Evolutionary conservation across 192 early-diverging fungal species (phyloP), one percentile per base, ranked within the genome.

Genomic region (Blastocladiella britannica): DNA sequence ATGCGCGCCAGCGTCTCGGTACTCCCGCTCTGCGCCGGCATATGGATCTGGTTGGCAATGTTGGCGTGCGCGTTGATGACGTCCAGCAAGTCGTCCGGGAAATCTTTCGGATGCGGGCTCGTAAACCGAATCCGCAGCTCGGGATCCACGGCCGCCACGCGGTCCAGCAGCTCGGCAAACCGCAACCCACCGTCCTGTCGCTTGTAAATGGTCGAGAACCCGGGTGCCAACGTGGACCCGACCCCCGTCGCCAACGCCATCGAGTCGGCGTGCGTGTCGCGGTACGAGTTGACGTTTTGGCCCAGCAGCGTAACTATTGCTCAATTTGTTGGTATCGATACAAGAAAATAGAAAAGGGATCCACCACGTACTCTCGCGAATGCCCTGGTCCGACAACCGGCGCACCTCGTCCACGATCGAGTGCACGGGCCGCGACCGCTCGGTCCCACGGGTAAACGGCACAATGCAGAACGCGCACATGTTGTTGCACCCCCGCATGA

Each of bases 401-500:
- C 65, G 65, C 26, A 83, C 79, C 53, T 86, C 84, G 27, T 67
- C 63, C 7, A 86, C 67, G 57, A 86, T 80, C 5, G 80, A 79
- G 29, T 81, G 79, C 4, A 86, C 78, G 26, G 74, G 69, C 54
- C 84, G 71, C 63, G 79, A 81, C 53, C 84, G 71, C 60, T 86
- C 84, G 55, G 71, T 83, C 7, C 83, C 83, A 53, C 84, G 71
- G 7, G 84, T 86, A 52, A 83, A 83, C 15, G 84, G 84, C 4
- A 86, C 84, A 30, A 86, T 83, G 57, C 84, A 86, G 62, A 81
- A 86, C 37, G 74, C 75, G 54, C 84, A 86, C 84, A 86, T 86
- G 56, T 86, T 86, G 66, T 86, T 86, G 66, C 84, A 86, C 54
- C 84, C 84, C 26, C 84, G 69, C 84, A 86, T 86, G 25, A 86